phyloP scores from a whole-genome alignment of 2,329 filamentous ascomycete genomes.

The Trichoderma semiorbis region DNA sequence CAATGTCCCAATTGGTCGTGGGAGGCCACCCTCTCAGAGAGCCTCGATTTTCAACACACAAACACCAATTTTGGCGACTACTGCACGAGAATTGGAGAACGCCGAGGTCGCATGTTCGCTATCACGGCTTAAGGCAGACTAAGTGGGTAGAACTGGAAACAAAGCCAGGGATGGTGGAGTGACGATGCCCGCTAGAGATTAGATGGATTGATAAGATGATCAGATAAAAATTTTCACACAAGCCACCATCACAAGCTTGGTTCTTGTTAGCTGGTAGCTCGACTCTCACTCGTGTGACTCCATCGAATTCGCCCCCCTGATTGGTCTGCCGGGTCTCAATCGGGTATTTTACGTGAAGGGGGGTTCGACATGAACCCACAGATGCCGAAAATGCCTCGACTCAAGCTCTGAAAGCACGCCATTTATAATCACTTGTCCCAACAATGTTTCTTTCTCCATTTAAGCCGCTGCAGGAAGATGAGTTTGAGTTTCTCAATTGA shows the following conservation, averaged over 20 bases:
- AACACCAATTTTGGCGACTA: background rate
- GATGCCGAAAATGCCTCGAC: conserved; percentile 11
- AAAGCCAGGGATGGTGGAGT: background rate
- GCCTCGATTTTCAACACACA: background rate
- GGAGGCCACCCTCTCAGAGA: background rate
- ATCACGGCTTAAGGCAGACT: background rate
- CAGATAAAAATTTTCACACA: conserved; percentile 19
- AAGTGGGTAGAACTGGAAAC: conserved; percentile 8
- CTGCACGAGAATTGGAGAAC: background rate
- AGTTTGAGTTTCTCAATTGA: conserved; percentile 2
- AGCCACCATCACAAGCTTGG: background rate
- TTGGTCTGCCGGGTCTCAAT: conserved; percentile 2
- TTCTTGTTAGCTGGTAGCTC: background rate
- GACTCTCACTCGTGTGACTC: background rate
- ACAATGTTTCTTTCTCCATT: background rate
- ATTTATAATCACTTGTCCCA: conserved; percentile 10
- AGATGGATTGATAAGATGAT: conserved; percentile 21
- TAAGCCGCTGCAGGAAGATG: background rate
- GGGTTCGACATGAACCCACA: background rate
- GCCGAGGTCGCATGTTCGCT: conserved; percentile 10
- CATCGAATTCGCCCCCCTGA: background rate
- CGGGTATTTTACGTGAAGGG: background rate
- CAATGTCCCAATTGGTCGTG: background rate
- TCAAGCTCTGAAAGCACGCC: conserved; percentile 3
- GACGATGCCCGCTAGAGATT: conserved; percentile 8